phyloP scores from a whole-genome alignment of 176 grass and related monocot genomes.

The Dactylis glomerata region DNA sequence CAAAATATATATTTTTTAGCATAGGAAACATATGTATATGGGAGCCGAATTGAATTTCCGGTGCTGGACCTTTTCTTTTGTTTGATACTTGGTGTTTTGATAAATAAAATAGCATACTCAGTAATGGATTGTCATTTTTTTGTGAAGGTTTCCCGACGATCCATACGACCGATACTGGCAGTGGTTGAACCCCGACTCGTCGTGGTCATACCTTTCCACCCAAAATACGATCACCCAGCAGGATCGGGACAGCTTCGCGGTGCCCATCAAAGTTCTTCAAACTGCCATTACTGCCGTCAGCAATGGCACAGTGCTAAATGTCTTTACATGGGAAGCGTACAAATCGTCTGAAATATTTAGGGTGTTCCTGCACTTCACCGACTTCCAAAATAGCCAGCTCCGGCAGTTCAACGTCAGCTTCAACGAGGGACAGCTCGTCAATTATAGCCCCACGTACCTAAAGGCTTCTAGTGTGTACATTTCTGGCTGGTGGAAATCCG shows the following conservation, averaged over 20 bases:
- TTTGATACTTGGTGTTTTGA: no score
- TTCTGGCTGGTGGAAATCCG: background rate
- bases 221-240: background rate
- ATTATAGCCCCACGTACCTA: background rate
- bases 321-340: background rate
- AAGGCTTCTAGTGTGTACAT: background rate
- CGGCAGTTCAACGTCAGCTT: background rate
- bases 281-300: background rate
- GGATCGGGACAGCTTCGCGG: background rate
- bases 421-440: background rate
- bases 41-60: no score
- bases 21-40: no score
- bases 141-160: slow-evolving; percentile 25
- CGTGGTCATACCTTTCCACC: background rate
- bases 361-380: slow-evolving; percentile 7
- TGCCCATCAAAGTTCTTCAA: background rate
- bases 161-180: slow-evolving; percentile 31
- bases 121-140: slow-evolving; percentile 7
- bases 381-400: background rate
- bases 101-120: background rate
- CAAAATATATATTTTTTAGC: no score
- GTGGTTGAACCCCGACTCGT: no score
- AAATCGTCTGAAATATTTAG: background rate
- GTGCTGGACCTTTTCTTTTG: no score
- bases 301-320: background rate